Base-by-base conservation (phyloP, 305 asterid species). In the Fraxinus baroniana region DNA sequence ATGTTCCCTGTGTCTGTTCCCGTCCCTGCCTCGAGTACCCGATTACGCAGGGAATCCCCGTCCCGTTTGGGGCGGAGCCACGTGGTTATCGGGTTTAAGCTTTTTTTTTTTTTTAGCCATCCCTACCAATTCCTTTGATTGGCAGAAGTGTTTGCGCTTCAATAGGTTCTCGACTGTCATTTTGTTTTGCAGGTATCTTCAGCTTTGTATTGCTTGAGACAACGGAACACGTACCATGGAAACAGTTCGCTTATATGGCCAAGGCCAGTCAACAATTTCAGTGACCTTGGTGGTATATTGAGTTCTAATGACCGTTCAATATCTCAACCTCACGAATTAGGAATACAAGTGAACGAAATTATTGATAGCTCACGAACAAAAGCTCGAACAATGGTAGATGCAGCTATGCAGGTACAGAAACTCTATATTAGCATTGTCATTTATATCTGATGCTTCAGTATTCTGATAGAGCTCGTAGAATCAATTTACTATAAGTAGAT, bases 361-460 rank as follows among this genome's bases (percentile, higher is more conserved):
- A 86, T 93, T 85, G 96, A 93, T 84, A 88, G 93, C 87, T 95
- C 99, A 33, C 90, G 89, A 83, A 85, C 88, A 70, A 95, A 94
- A 88, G 97, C 99, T 80, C 89, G 88, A 78, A 87, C 90, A 28
- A 92, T 95, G 97, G 99, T 95, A 74, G 93, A 92, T 87, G 94
- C 92, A 37, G 99, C 99, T 62, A 79, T 93, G 91, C 97, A 88
- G 97, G 99, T 95, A 90, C 7, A 81, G 20, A 80, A 78, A 64
- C 20, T 68, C 71, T 78, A 71, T 78, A 55, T 20, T 66, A 74
- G 36, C 0, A 44, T 71, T 2, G 76, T 7, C 82, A 36, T 79
- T 39, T 55, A 4, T 13, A 39, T 82, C 15, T 26, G 73, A 24
- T 66, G 72, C 78, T 79, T 74, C 44, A 20, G 32, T 12, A 30